These are phyloP conservation scores for Colletotrichum gloeosporioides DNA, from an alignment of 2,329 filamentous ascomycete genomes.

Conservation along the genomic window DNA sequence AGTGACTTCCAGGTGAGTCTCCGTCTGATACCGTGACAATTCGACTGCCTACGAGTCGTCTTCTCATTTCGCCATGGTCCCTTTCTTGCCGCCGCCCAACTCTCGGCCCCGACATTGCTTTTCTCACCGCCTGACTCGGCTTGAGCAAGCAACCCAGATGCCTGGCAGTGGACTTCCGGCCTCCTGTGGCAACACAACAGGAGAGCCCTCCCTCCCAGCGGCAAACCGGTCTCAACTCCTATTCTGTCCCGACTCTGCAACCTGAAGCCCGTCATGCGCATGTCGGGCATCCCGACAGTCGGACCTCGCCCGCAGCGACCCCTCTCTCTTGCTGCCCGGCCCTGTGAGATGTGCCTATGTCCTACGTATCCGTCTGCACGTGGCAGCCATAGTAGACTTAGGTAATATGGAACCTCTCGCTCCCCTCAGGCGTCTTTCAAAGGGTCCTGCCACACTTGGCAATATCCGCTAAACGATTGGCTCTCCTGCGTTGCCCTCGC, in stretches of 20 bases:
- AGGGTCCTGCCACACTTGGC: slow-evolving; percentile 5
- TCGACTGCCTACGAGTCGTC: not conserved
- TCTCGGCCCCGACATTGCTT: not conserved
- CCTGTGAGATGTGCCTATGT: not conserved
- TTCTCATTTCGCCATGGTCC: not conserved
- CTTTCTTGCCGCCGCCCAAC: not conserved
- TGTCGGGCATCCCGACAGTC: slow-evolving; percentile 16
- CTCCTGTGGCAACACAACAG: slow-evolving; percentile 13
- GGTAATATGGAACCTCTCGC: not conserved
- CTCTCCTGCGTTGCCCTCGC: not conserved
- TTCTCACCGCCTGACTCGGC: slow-evolving; percentile 21
- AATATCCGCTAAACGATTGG: slow-evolving; percentile 11
- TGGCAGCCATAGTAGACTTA: not conserved
- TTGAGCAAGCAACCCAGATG: slow-evolving; percentile 13
- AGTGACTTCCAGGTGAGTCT: not conserved
- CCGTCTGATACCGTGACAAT: not conserved
- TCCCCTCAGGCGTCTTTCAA: not conserved
- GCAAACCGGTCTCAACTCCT: slow-evolving; percentile 8
- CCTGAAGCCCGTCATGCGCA: slow-evolving; percentile 1
- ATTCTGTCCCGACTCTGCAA: not conserved
- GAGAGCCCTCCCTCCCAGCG: slow-evolving; percentile 12
- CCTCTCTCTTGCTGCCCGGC: not conserved
- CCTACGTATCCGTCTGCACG: not conserved
- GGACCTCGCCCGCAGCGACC: not conserved
- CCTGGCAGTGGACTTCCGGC: slow-evolving; percentile 14